phyloP scores from a whole-genome alignment of 345 rosid species.

The Arabis hirsuta region DNA sequence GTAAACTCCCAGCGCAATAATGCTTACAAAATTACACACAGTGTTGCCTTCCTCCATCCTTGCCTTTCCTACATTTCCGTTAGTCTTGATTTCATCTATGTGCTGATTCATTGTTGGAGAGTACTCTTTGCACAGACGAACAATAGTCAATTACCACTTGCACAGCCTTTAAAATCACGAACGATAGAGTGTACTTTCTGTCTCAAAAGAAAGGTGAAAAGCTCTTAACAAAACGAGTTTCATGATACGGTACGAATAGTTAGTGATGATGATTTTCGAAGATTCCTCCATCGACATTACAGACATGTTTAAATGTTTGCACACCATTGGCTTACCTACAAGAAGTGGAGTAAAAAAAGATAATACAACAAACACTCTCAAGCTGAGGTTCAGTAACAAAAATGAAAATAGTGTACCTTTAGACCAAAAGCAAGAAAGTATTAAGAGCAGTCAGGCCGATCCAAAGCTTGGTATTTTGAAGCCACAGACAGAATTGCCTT shows the following conservation, averaged over 20 bases:
- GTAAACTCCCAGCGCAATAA: conserved; percentile 50
- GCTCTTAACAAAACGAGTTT: conserved; percentile 20
- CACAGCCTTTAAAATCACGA: conserved; percentile 65
- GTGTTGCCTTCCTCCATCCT: conserved; percentile 41
- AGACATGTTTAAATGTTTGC: conserved; percentile 85
- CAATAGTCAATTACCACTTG: conserved; percentile 60
- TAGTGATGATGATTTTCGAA: background rate
- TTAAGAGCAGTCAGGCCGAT: conserved; percentile 47
- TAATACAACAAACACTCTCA: conserved; percentile 8
- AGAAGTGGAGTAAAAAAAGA: conserved; percentile 10
- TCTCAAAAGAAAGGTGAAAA: conserved; percentile 27
- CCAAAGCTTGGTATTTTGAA: conserved; percentile 57
- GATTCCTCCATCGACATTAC: conserved; percentile 68
- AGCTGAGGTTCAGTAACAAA: background rate
- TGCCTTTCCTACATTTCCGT: conserved; percentile 31
- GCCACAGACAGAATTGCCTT: conserved; percentile 65
- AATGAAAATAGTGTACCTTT: conserved; percentile 54
- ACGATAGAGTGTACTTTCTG: conserved; percentile 53
- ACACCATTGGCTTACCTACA: conserved; percentile 82
- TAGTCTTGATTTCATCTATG: conserved; percentile 36
- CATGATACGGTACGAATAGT: background rate
- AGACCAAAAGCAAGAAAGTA: conserved; percentile 61
- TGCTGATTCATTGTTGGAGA: no score
- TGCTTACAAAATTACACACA: conserved; percentile 50
- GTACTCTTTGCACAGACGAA: conserved; percentile 52